A percentile compares a stretch with the other conserved stretches of the same genome.
These are phyloP conservation scores for Diplotaxis tenuifolia DNA, from an alignment of 345 rosid genomes.

Conservation along the genomic window DNA sequence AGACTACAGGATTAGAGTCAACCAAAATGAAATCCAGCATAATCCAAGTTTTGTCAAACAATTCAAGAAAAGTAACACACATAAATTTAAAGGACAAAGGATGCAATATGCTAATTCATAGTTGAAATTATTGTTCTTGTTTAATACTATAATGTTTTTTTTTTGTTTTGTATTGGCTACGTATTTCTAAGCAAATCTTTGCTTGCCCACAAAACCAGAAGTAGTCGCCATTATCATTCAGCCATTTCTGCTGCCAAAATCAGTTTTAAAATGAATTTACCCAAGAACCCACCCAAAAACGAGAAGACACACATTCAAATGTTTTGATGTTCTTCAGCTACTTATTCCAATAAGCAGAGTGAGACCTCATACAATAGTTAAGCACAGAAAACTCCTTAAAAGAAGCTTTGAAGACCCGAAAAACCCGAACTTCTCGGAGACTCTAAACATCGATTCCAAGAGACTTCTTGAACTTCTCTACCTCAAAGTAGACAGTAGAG, in stretches of 20 bases:
- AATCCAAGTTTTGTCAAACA: neutral
- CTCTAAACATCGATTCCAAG: constrained; percentile 58
- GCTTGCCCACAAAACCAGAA: neutral
- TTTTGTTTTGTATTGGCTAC: neutral
- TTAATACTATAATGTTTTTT: too few relatives aligned
- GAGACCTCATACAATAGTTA: constrained; percentile 34
- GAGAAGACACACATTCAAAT: constrained; percentile 5
- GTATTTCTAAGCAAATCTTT: neutral
- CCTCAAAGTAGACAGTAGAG: constrained; percentile 89
- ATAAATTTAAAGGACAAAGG: too few relatives aligned
- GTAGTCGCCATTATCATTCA: neutral
- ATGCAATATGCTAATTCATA: too few relatives aligned
- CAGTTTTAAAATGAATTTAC: constrained; percentile 14
- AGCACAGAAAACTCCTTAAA: neutral
- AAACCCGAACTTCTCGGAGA: neutral
- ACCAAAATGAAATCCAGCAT: too few relatives aligned
- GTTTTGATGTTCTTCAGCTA: constrained; percentile 47
- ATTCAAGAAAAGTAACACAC: too few relatives aligned
- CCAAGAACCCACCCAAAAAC: constrained; percentile 2
- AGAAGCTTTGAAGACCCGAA: constrained; percentile 1
- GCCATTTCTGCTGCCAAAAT: constrained; percentile 5
- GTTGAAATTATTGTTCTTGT: too few relatives aligned
- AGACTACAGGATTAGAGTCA: neutral
- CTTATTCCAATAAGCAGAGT: constrained; percentile 55
- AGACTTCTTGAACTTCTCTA: constrained; percentile 83